Base-by-base conservation (phyloP, 371 early-diverging fungal species). In the Apophysomyces elegans region DNA sequence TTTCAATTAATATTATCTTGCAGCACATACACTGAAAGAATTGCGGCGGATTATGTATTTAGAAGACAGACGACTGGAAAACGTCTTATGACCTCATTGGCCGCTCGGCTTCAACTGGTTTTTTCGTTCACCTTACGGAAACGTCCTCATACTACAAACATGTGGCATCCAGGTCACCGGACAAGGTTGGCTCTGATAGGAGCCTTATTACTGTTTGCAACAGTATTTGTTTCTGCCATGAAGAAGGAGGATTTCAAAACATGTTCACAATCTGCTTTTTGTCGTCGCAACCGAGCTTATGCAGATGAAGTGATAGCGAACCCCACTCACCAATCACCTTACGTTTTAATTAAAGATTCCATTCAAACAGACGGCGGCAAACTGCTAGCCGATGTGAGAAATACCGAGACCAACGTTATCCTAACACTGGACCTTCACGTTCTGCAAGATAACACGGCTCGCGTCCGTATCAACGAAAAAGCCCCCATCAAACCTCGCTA, bases 221-320 rank as follows among this genome's bases (percentile, higher is more conserved):
- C 60, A 14, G 37, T 65, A 2, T 18, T 61, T 8, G 61, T 62
- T 0, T 8, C 56, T 16, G 75, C 76, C 36, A 80, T 80, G 80
- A 80, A 80, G 64, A 76, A 73, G 36, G 93, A 92, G 58, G 94
- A 99, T 74, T 99, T 99, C 75, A 96, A 95, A 74, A 90, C 83
- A 0, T 97, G 97, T 75, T 79, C 87, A 18, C 93, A 97, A 67
- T 86, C 90, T 57, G 91, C 90, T 16, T 99, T 99, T 76, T 97
- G 97, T 76, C 76, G 82, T 9, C 91, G 98, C 47, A 95, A 98
- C 78, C 86, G 95, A 11, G 93, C 90, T 9, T 94, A 88, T 74
- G 96, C 95, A 11, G 91, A 93, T 41, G 72, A 79, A 4, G 84
- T 77, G n/a, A 74, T 76, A 14, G 71, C 67, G 32, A 64, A 71